Evolutionary conservation across 371 early-diverging fungal species (phyloP).

Genomic region (Saksenaea vasiformis): DNA sequence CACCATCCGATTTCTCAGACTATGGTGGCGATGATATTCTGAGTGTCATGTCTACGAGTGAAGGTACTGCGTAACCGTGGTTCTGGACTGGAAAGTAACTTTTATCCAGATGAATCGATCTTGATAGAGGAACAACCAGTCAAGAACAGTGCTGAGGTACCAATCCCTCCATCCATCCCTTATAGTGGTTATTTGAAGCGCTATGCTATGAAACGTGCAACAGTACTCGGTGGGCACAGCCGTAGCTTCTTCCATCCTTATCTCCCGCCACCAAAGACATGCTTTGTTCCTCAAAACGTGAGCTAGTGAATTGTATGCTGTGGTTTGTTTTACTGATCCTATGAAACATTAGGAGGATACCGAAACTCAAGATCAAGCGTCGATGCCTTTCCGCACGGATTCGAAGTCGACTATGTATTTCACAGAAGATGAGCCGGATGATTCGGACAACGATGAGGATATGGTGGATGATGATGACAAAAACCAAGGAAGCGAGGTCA

Average conservation of each 20-base stretch:
- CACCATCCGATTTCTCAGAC: not conserved
- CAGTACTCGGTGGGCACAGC: slow-evolving; percentile 15
- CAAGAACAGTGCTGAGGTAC: slow-evolving; percentile 11
- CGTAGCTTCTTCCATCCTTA: slow-evolving; percentile 49
- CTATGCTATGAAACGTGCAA: slow-evolving; percentile 47
- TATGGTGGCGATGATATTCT: slow-evolving; percentile 22
- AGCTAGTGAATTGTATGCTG: not conserved
- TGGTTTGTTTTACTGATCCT: not conserved
- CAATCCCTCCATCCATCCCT: slow-evolving; percentile 66
- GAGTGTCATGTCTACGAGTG: slow-evolving; percentile 18
- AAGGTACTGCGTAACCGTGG: slow-evolving; percentile 1
- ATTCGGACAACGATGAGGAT: not conserved
- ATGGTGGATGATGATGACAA: slow-evolving; percentile 13
- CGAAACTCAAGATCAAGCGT: not conserved
- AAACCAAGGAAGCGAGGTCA: slow-evolving; percentile 33
- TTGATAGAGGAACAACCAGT: not conserved
- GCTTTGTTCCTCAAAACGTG: slow-evolving; percentile 41
- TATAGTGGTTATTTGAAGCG: slow-evolving; percentile 69
- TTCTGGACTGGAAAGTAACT: not conserved
- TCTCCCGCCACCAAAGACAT: slow-evolving; percentile 54
- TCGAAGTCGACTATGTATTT: not conserved
- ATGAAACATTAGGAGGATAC: not conserved
- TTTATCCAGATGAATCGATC: not conserved
- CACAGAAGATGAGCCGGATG: slow-evolving; percentile 5
- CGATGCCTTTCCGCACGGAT: not conserved